Evolutionary conservation across 164 flowering plant genomes (phyloP).

Genomic region (Macadamia tetraphylla): DNA sequence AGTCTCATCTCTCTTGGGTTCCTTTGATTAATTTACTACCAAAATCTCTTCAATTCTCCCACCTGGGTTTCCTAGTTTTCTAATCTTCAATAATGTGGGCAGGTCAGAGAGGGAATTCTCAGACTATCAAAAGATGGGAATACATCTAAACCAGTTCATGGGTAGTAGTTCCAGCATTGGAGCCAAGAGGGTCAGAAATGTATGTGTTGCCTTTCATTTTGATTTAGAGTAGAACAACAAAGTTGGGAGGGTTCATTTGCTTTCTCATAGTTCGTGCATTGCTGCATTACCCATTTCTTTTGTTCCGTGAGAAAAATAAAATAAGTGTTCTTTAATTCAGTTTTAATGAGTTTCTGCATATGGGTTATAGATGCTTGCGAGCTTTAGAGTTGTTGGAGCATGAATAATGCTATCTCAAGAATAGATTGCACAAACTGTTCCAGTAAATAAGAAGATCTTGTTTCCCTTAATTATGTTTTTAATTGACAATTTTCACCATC

Average conservation of each 20-base stretch:
- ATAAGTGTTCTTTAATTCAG: too few relatives aligned
- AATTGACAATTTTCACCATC: too few relatives aligned
- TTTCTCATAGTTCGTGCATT: too few relatives aligned
- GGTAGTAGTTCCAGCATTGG: slow-evolving; percentile 99
- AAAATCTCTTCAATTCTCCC: too few relatives aligned
- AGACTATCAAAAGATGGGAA: slow-evolving; percentile 81
- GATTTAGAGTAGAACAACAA: slow-evolving; percentile 76
- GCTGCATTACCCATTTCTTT: background rate
- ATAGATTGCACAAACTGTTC: slow-evolving; percentile 78
- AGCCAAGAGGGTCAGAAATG: slow-evolving; percentile 71
- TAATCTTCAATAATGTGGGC: background rate
- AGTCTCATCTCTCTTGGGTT: too few relatives aligned
- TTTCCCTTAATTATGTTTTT: background rate
- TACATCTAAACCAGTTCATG: slow-evolving; percentile 84
- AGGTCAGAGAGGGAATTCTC: slow-evolving; percentile 68
- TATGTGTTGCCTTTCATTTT: slow-evolving; percentile 80
- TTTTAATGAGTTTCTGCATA: too few relatives aligned
- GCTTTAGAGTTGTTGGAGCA: slow-evolving; percentile 78
- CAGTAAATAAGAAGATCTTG: slow-evolving; percentile 34
- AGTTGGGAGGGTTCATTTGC: slow-evolving; percentile 37
- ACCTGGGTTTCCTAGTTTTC: too few relatives aligned
- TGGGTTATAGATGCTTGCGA: slow-evolving; percentile 53
- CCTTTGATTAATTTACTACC: too few relatives aligned
- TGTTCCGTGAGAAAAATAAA: too few relatives aligned
- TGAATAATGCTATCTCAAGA: slow-evolving; percentile 82